Base-by-base conservation (phyloP, 345 rosid species). In the Syzygium oleosum region DNA sequence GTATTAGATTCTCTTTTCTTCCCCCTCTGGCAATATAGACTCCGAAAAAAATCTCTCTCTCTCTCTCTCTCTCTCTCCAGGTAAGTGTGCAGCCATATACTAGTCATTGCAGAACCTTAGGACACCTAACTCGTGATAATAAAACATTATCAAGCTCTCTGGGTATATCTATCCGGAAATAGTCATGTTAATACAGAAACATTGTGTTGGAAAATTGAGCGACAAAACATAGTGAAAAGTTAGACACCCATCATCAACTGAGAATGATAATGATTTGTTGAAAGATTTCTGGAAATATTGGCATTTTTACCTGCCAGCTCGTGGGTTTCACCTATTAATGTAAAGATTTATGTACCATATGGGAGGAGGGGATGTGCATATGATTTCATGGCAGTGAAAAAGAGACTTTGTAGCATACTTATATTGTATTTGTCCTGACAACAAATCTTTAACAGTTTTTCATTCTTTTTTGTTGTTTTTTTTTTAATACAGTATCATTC, bases 401-500 rank as follows among this genome's bases (percentile, higher is more conserved):
- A 73, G 80, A 73, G 83, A 22, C 49, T 34, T 73, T 21, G 14
- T 73, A 73, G 83, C 49, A 61, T 29, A 61, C 34, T 61, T 61
- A 13, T n/a, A 27, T 61, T n/a, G 7, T n/a, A 61, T 61, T n/a
- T 61, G 34, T 61, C 73, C 34, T 27, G 68, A n/a, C 34, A 27
- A 61, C 73, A 61, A 16, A 73, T 73, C 83, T 49, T 38, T 38
- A 21, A 73, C 49, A 19, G 83, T 73, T 73, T 34, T 73, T 38
- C 83, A 19, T 73, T 14, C 3, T 73, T 19, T 34, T 68, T 8
- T 68, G 1, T 41, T 11, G 22, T 41, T 77, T 86, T 84, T 58
- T 61, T 84, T 91, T 73, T 31, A 14, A 23, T 86, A 38, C 96
- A 97, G 99, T 87, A 94, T 95, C 87, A 93, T 98, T 91, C 99